Conservation (phyloP, 2,329 filamentous ascomycete genomes). For the Thielaviopsis populi region DNA sequence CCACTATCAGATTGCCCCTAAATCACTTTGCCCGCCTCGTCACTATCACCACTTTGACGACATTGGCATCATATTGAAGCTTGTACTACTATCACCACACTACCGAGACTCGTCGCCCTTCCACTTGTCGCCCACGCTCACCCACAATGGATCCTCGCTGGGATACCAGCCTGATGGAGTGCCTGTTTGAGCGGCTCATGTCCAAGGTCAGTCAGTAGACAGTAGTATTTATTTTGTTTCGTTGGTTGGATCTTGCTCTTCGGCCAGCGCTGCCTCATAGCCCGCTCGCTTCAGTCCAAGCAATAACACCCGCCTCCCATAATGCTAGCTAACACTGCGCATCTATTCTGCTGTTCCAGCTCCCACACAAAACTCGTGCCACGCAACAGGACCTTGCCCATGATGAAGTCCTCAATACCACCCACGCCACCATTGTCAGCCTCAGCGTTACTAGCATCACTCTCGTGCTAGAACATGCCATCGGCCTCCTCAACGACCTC, state of each 20-base stretch:
- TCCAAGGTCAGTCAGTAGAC: conserved; percentile 35
- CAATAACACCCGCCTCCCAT: neutral
- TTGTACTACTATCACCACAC: neutral
- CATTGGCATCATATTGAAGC: neutral
- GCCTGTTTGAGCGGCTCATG: conserved; percentile 43
- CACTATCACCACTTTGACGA: neutral
- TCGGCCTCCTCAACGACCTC: conserved; percentile 44
- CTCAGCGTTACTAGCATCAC: conserved; percentile 40
- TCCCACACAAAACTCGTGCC: conserved; percentile 48
- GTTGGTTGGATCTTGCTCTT: neutral
- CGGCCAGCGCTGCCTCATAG: too few relatives aligned
- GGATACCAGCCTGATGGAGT: conserved; percentile 41
- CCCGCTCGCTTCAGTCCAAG: neutral
- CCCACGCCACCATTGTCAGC: conserved; percentile 45
- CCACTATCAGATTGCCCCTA: conserved; percentile 1
- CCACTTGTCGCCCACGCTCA: neutral
- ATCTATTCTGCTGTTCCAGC: conserved; percentile 25
- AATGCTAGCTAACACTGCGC: conserved; percentile 5
- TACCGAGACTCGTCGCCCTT: neutral
- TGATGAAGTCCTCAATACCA: conserved; percentile 47
- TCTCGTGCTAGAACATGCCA: conserved; percentile 40
- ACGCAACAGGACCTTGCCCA: conserved; percentile 40
- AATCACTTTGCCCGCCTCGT: neutral
- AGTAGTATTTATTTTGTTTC: neutral
- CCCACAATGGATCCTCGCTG: conserved; percentile 21